Base-by-base conservation (phyloP, 2,329 filamentous ascomycete species). In the Monilinia aucupariae region DNA sequence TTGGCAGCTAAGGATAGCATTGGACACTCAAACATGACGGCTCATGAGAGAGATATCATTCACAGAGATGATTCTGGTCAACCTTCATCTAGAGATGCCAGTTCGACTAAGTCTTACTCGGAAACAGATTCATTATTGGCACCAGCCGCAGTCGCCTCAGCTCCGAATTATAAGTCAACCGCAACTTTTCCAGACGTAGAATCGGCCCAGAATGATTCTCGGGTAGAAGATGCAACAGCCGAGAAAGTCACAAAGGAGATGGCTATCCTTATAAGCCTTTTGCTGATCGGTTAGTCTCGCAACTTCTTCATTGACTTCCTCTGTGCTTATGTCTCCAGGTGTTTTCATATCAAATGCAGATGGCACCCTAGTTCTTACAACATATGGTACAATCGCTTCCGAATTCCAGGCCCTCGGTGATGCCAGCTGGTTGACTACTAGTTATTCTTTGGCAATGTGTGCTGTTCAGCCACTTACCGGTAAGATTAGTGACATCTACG, bases 391-490 rank as follows among this genome's bases (percentile, higher is more conserved):
- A 4, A 85, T 87, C 59, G 81, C 83, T 0, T 87, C 84, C 12
- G 81, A 86, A 61, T 87, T 87, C 68, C 76, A 81, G 60, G 77
- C 79, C 41, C 70, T 87, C 5, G 79, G 78, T 20, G 79, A 82
- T 59, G 85, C 83, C 4, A 84, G 79, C 64, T 85, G 84, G 82
- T 70, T 85, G 13, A 80, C 82, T 22, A 63, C 55, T 66, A 83
- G 81, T 12, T 89, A 92, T 73, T 88, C 91, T 69, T 79, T 92
- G 59, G 90, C 89, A 1, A 76, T 90, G 59, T 90, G 88, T 3
- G 86, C 86, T 27, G 90, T 88, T 68, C 89, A 92, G 72, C 89
- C 89, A 0, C 76, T 91, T 0, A 91, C 88, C 68, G 88, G 88
- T 53, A 88, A 87, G 68, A 77, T 90, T 5, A 85, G 81, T 58